phyloP scores from a whole-genome alignment of 495 filamentous ascomycete species.

The Hypoxylon fragiforme region DNA sequence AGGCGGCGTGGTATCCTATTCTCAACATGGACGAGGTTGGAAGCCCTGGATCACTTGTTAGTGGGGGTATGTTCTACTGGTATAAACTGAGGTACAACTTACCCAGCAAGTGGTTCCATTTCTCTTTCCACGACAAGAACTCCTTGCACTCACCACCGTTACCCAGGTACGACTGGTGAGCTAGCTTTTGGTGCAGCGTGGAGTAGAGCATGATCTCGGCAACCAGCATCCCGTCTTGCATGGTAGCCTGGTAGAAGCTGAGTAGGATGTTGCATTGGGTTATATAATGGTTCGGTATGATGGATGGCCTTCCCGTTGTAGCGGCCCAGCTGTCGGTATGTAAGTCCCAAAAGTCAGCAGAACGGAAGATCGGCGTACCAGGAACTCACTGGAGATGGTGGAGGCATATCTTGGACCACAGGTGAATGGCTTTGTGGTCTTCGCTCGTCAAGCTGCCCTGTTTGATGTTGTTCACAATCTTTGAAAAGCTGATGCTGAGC shows the following conservation, averaged over 20 bases:
- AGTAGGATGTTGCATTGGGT: conserved; percentile 37
- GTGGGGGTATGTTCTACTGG: neutral
- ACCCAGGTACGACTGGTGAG: conserved; percentile 32
- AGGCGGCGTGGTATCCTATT: conserved; percentile 37
- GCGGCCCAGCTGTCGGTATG: conserved; percentile 31
- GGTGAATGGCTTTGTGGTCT: conserved; percentile 33
- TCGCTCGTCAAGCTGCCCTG: conserved; percentile 23
- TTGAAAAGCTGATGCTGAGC: conserved; percentile 37
- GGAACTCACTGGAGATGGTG: conserved; percentile 36
- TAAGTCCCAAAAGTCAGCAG: neutral
- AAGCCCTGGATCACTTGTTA: conserved; percentile 24
- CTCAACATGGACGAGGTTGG: conserved; percentile 35
- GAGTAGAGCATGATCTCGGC: conserved; percentile 38
- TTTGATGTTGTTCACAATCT: conserved; percentile 34
- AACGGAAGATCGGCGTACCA: neutral
- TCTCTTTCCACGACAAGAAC: conserved; percentile 38
- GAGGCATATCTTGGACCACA: conserved; percentile 40
- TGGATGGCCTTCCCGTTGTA: conserved; percentile 36
- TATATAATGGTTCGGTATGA: conserved; percentile 34
- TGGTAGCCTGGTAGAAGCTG: conserved; percentile 38
- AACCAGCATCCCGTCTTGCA: conserved; percentile 40
- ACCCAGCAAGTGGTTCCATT: conserved; percentile 37
- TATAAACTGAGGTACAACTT: neutral
- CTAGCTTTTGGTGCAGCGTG: conserved; percentile 32
- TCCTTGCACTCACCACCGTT: conserved; percentile 38